Evolutionary conservation across 2,329 filamentous ascomycete genomes (phyloP).

Genomic region (Lasiodiplodia gonubiensis): DNA sequence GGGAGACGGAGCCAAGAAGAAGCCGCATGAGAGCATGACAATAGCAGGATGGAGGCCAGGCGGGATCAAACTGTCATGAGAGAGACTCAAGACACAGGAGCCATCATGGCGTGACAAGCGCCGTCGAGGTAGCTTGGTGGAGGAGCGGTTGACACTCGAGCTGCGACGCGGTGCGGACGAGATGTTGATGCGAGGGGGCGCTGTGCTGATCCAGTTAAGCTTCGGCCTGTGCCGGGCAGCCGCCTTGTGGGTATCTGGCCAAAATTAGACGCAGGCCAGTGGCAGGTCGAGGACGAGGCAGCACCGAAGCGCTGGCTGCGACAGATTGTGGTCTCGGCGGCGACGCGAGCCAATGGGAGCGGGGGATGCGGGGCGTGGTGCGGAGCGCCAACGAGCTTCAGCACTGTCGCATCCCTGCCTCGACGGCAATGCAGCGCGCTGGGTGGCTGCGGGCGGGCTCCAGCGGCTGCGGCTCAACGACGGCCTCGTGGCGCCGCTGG

Average conservation of each 20-base stretch:
- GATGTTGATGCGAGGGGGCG: conserved; percentile 19
- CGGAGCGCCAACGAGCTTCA: conserved; percentile 20
- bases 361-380: not conserved
- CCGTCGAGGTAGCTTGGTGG: conserved; percentile 1
- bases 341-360: not conserved
- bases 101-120: conserved; percentile 26
- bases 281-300: not conserved
- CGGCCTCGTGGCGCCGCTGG: conserved; percentile 18
- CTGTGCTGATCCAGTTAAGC: conserved; percentile 17
- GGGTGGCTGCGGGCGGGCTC: conserved; percentile 5
- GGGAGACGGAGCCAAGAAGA: conserved; percentile 19
- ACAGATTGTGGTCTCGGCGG: conserved; percentile 6
- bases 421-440: not conserved
- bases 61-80: conserved; percentile 20
- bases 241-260: not conserved
- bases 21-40: conserved; percentile 22
- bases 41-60: conserved; percentile 2
- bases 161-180: conserved; percentile 21
- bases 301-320: conserved; percentile 24
- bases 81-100: conserved; percentile 25
- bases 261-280: conserved; percentile 9
- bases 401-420: conserved; percentile 20
- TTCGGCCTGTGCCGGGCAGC: conserved; percentile 19
- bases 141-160: conserved; percentile 22
- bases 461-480: conserved; percentile 23